A percentile compares a stretch with the other conserved stretches of the same genome.
Conservation (phyloP, 1,284 basidiomycete genomes). For the Papiliotrema fonsecae region DNA sequence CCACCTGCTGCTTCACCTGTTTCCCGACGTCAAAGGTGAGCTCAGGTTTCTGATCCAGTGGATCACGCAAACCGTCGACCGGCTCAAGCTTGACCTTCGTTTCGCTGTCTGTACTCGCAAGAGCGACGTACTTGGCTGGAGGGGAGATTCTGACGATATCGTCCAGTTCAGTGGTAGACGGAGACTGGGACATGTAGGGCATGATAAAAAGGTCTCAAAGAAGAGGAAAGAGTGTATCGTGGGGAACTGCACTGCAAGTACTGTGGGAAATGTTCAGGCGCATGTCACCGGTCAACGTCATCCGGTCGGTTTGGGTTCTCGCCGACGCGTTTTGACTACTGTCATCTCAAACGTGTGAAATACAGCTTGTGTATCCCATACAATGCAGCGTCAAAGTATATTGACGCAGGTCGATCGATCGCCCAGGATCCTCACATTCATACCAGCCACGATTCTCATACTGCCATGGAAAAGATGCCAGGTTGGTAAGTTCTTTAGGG, state of each 20-base stretch:
- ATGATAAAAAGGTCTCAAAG: background rate
- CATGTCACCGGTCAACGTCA: background rate
- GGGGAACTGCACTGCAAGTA: background rate
- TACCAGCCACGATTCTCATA: background rate
- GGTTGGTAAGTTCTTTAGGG: background rate
- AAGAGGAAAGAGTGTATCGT: background rate
- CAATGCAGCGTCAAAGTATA: no score
- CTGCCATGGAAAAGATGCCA: background rate
- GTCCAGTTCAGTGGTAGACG: conserved; percentile 1
- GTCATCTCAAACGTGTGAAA: background rate
- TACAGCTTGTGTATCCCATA: no score
- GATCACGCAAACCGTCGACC: background rate
- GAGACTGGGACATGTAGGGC: background rate
- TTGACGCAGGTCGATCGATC: no score
- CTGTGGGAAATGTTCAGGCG: background rate
- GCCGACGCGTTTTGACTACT: background rate
- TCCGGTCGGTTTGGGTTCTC: background rate
- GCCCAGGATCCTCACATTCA: background rate
- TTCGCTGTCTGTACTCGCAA: background rate
- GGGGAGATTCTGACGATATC: conserved; percentile 4
- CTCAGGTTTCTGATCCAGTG: background rate
- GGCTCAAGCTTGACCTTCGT: conserved; percentile 4
- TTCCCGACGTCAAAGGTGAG: background rate
- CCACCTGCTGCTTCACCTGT: conserved; percentile 5
- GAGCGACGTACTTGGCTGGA: background rate